Conservation (phyloP, 345 rosid species). For the Boechera retrofracta region DNA sequence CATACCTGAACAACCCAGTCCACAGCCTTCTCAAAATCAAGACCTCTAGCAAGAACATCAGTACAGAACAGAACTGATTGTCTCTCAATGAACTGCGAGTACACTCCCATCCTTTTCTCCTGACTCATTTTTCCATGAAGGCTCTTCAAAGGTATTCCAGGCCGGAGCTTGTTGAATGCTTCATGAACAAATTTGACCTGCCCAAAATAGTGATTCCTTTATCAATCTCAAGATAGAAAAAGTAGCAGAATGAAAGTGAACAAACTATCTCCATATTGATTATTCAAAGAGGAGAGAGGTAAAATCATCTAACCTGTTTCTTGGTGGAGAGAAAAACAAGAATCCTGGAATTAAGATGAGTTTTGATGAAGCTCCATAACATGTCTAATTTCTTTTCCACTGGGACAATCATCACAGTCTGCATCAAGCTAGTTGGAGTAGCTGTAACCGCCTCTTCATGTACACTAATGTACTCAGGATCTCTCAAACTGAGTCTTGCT, state of each 20-base stretch:
- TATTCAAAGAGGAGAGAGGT: slow-evolving; percentile 5
- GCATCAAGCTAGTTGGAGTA: slow-evolving; percentile 78
- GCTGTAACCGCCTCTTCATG: slow-evolving; percentile 84
- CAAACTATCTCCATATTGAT: background rate
- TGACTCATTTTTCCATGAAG: slow-evolving; percentile 99
- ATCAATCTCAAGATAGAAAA: slow-evolving; percentile 22
- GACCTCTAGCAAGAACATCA: slow-evolving; percentile 96
- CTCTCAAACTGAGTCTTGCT: slow-evolving; percentile 95
- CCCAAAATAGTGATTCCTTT: slow-evolving; percentile 4
- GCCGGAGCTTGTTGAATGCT: slow-evolving; percentile 92
- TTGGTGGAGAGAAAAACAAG: slow-evolving; percentile 92
- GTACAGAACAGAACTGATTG: slow-evolving; percentile 90
- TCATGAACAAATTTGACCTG: slow-evolving; percentile 94
- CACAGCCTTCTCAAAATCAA: slow-evolving; percentile 89
- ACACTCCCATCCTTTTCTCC: slow-evolving; percentile 78
- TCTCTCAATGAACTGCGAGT: slow-evolving; percentile 78
- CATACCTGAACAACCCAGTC: slow-evolving; percentile 98
- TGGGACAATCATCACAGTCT: slow-evolving; percentile 84
- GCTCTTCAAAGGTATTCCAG: slow-evolving; percentile 92
- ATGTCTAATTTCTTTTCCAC: slow-evolving; percentile 88
- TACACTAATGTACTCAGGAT: slow-evolving; percentile 92
- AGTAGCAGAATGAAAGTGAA: background rate
- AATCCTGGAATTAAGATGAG: slow-evolving; percentile 77
- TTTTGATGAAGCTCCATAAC: slow-evolving; percentile 91
- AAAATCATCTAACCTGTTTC: slow-evolving; percentile 73